Percentiles rank a stretch among this genome's conserved stretches.
Conservation (phyloP, 2,329 filamentous ascomycete species). For the Calycina herbarum region DNA sequence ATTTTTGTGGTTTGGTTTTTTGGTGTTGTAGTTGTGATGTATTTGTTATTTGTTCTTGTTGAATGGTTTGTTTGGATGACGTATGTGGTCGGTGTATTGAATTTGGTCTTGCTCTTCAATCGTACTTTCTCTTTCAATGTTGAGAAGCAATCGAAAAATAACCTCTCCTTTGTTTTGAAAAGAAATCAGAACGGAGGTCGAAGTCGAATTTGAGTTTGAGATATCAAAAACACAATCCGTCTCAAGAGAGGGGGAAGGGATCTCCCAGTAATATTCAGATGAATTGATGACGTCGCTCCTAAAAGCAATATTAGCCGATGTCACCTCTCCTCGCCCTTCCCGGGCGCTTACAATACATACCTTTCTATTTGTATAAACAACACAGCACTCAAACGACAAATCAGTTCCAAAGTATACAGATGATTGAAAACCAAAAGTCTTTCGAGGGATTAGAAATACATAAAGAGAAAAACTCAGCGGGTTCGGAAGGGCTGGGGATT, state of each 20-base stretch:
- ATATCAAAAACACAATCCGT: not conserved
- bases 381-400: no score
- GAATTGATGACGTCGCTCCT: not conserved
- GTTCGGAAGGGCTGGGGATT: not conserved
- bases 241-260: not conserved
- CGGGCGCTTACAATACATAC: not conserved
- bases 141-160: not conserved
- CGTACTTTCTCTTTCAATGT: not conserved
- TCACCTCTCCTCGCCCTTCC: not conserved
- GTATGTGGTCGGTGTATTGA: not conserved
- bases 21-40: not conserved
- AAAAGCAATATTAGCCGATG: not conserved
- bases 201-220: not conserved
- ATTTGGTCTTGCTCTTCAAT: not conserved
- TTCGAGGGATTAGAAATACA: not conserved
- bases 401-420: no score
- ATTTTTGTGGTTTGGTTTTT: not conserved
- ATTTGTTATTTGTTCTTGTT: no score
- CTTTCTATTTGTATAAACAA: no score
- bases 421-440: not conserved
- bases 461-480: not conserved
- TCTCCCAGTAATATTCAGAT: not conserved
- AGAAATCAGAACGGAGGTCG: not conserved
- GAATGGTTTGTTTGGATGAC: not conserved
- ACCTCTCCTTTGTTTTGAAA: not conserved